Conservation (phyloP, 2,329 filamentous ascomycete species). For the Sporothrix euskadiensis region DNA sequence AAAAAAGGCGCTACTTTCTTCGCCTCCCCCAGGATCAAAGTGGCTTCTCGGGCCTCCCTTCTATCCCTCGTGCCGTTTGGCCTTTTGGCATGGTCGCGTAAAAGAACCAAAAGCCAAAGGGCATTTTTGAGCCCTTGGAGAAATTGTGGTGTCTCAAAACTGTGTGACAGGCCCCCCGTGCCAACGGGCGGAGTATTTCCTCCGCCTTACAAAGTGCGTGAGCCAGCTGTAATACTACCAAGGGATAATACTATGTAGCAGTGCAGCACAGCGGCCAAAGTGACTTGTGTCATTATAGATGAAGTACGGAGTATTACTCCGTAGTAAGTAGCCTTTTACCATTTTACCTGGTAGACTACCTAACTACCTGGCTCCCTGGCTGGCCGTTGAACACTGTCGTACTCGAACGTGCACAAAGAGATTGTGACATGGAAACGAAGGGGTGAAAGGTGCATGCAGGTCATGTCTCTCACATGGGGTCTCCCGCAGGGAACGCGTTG, state of each 20-base stretch:
- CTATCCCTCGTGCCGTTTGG: background rate
- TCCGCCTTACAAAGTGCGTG: conserved; percentile 16
- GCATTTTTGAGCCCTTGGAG: background rate
- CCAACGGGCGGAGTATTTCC: conserved; percentile 23
- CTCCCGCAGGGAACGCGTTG: background rate
- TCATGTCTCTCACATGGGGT: background rate
- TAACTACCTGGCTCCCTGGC: background rate
- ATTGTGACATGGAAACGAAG: background rate
- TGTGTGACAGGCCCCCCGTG: background rate
- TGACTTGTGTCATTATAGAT: too few species aligned
- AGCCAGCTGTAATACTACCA: background rate
- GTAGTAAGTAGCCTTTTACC: too few species aligned
- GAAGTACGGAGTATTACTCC: too few species aligned
- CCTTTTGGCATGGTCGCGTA: background rate
- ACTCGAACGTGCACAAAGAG: background rate
- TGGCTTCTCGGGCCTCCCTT: background rate
- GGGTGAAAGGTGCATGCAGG: background rate
- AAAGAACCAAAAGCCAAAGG: too few species aligned
- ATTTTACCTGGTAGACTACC: background rate
- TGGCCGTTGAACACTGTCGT: background rate
- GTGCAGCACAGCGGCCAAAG: too few species aligned
- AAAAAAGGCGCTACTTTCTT: too few species aligned
- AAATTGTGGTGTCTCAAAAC: background rate
- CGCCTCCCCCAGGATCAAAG: background rate
- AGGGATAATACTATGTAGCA: background rate